These are phyloP conservation scores for Colletotrichum eremochloae DNA, from an alignment of 2,329 filamentous ascomycete genomes.

Conservation along the genomic window DNA sequence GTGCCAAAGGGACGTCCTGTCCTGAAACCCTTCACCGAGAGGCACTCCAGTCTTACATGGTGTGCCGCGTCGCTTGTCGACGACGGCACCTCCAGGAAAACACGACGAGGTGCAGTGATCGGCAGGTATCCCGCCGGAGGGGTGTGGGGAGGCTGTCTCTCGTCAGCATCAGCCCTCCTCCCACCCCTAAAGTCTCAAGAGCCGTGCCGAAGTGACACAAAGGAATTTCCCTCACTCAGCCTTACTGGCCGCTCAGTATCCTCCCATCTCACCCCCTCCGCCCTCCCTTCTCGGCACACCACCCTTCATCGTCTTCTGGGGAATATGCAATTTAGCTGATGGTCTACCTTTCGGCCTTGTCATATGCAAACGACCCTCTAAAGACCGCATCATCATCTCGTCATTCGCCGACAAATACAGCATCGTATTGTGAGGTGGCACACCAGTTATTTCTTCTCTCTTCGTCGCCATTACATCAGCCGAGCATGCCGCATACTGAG, in stretches of 20 bases:
- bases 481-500: background rate
- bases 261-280: background rate
- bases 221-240: slow-evolving; percentile 4
- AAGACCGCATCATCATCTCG: background rate
- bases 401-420: background rate
- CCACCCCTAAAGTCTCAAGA: background rate
- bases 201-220: background rate
- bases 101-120: background rate
- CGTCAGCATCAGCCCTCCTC: background rate
- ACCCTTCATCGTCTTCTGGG: background rate
- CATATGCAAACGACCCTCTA: slow-evolving; percentile 6
- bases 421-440: background rate
- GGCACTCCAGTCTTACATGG: background rate
- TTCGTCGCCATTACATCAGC: background rate
- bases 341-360: background rate
- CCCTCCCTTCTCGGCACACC: background rate
- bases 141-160: background rate
- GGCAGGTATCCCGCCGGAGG: background rate
- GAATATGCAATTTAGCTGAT: too few species aligned
- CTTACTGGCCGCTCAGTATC: background rate
- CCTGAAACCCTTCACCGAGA: background rate
- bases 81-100: background rate
- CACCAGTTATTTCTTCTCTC: background rate
- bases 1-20: background rate
- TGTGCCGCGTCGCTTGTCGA: background rate